Evolutionary conservation across 2,329 filamentous ascomycete species (phyloP).

Genomic region (Fusarium pilosicola): DNA sequence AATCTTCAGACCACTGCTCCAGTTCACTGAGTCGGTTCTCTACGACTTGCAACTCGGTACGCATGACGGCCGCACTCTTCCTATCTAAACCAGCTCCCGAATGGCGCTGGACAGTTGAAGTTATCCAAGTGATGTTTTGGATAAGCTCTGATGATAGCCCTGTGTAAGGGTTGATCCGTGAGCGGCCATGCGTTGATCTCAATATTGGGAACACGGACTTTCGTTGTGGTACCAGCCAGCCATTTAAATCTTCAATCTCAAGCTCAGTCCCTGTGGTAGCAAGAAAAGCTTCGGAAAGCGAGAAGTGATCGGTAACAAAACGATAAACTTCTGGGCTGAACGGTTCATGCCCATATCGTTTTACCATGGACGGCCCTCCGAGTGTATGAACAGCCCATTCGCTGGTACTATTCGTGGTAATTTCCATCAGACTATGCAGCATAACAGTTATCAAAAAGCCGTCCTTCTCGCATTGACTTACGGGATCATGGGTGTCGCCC

Average conservation of each 20-base stretch:
- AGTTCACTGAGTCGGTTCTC: neutral
- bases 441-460: neutral
- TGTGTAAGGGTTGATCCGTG: neutral
- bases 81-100: neutral
- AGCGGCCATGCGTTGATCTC: neutral
- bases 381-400: neutral
- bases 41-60: neutral
- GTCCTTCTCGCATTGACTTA: neutral
- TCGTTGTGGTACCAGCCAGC: neutral
- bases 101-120: neutral
- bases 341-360: neutral
- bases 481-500: neutral
- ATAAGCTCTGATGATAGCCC: neutral
- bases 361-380: neutral
- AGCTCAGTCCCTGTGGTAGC: neutral
- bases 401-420: neutral
- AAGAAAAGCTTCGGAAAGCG: neutral
- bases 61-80: neutral
- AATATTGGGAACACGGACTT: neutral
- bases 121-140: neutral
- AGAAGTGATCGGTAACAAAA: neutral
- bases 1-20: neutral
- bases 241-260: neutral
- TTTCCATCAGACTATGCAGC: neutral
- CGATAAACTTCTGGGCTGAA: neutral